phyloP scores from a whole-genome alignment of 768 basidiomycete genomes.

The Kwoniella shandongensis region DNA sequence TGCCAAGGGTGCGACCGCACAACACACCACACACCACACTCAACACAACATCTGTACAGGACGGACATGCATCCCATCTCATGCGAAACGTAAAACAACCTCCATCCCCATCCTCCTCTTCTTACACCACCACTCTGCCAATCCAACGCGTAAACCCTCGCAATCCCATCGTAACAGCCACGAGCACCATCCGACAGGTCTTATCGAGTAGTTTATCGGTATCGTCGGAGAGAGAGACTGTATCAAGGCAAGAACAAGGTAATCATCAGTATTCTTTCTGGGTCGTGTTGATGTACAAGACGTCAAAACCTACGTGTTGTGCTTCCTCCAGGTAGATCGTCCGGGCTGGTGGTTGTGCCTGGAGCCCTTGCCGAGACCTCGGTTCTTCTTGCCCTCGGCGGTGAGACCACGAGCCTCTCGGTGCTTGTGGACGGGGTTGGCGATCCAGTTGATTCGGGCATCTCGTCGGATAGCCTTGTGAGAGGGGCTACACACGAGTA shows the following conservation, averaged over 20 bases:
- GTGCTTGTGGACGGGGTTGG: conserved; percentile 96
- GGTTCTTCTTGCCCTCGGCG: conserved; percentile 95
- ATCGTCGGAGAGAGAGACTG: conserved; percentile 54
- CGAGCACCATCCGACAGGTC: conserved; percentile 14
- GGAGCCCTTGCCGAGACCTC: conserved; percentile 94
- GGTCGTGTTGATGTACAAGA: not conserved
- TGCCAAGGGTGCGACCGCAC: no score
- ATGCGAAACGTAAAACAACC: conserved; percentile 2
- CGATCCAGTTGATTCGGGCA: conserved; percentile 98
- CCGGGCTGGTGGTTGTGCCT: conserved; percentile 90
- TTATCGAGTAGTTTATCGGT: conserved; percentile 50
- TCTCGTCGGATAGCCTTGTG: conserved; percentile 80
- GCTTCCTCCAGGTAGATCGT: conserved; percentile 90
- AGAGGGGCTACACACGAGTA: conserved; percentile 53
- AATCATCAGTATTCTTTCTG: not conserved
- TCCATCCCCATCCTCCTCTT: not conserved
- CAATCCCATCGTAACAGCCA: conserved; percentile 8
- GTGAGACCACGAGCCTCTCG: conserved; percentile 97
- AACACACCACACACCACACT: no score
- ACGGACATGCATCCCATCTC: conserved; percentile 18
- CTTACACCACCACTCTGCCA: conserved; percentile 4
- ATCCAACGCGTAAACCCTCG: conserved; percentile 5
- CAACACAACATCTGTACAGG: not conserved
- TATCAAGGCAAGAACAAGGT: not conserved
- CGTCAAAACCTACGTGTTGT: conserved; percentile 69